A percentile compares a stretch with the other conserved stretches of the same genome.
Evolutionary conservation across 768 basidiomycete species (phyloP).

Genomic region (Ephemerocybe angulata): DNA sequence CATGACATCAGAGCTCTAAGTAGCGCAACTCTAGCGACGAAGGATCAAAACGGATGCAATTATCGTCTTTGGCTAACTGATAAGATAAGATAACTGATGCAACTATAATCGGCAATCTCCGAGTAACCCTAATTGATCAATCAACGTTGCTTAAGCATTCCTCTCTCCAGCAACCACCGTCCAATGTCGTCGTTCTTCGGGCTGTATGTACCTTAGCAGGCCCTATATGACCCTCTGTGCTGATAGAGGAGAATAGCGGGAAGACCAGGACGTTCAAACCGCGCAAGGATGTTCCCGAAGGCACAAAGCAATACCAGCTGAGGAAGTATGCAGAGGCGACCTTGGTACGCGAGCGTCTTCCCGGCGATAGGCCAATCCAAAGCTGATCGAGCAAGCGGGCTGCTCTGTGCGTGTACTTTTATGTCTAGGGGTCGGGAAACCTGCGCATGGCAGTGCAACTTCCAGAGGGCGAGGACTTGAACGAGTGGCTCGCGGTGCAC

Average conservation of each 20-base stretch:
- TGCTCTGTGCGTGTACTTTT: slow-evolving; percentile 4
- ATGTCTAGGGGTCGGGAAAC: slow-evolving; percentile 86
- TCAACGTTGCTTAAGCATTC: background rate
- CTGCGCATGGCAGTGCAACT: slow-evolving; percentile 86
- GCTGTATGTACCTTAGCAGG: slow-evolving; percentile 49
- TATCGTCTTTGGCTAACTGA: background rate
- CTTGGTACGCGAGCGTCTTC: slow-evolving; percentile 46
- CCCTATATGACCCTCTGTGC: slow-evolving; percentile 1
- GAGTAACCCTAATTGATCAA: background rate
- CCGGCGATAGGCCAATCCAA: background rate
- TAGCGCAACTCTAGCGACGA: background rate
- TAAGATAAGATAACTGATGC: background rate
- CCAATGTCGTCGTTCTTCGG: slow-evolving; percentile 86
- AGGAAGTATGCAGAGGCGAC: slow-evolving; percentile 98
- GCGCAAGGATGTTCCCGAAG: slow-evolving; percentile 90
- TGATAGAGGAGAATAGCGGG: slow-evolving; percentile 44
- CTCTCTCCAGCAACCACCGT: background rate
- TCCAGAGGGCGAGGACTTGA: slow-evolving; percentile 94
- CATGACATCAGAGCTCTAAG: no score
- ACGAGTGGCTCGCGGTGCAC: slow-evolving; percentile 99
- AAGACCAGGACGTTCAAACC: slow-evolving; percentile 97
- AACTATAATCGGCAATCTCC: slow-evolving; percentile 15
- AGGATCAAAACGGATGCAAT: background rate
- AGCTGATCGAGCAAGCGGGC: background rate
- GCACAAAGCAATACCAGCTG: slow-evolving; percentile 96